Evolutionary conservation across 306 rosid genomes (phyloP), one percentile per base, ranked within the genome.

Genomic region (Rubus parviflorus): DNA sequence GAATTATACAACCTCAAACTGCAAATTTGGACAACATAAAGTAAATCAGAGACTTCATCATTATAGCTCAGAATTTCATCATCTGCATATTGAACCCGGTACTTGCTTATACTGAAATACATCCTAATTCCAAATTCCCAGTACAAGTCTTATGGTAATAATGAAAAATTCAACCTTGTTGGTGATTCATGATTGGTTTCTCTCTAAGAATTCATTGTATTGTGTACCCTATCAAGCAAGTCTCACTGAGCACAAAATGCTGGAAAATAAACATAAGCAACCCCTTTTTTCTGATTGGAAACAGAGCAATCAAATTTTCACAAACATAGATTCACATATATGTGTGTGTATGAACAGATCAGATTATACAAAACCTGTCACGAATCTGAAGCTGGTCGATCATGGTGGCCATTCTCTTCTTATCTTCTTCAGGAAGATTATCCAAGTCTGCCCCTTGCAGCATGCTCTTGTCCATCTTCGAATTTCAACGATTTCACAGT

Each of bases 381-480:
- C 92, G 91, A 41, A 82, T 69, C 82, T 89, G 97, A 68, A 88
- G 91, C 56, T 87, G 86, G 9, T 88, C 90, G 23, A 83, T 85
- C 70, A 86, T 77, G 81, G 84, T 20, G 37, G 94, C 68, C 93
- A 93, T 83, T 87, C 77, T 86, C 40, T 75, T 72, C 87, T 81
- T 75, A 37, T 90, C 98, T 79, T 88, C 92, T 13, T 83, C 93
- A 11, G 91, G 82, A 78, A 90, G 86, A 83, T 81, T 77, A 3
- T 81, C 84, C 78, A 87, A 48, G 43, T 88, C 87, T 10, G 79
- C 86, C 22, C 66, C 67, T 8, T 76, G 87, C 14, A 87, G 60
- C 77, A 83, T 76, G 78, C 49, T 82, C 85, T 83, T 90, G 75
- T 93, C 94, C 97, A 87, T 89, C 84, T 86, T 43, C 53, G 16